Evolutionary conservation across 1,284 basidiomycete species (phyloP).

Genomic region (Mycosarcoma maydis): DNA sequence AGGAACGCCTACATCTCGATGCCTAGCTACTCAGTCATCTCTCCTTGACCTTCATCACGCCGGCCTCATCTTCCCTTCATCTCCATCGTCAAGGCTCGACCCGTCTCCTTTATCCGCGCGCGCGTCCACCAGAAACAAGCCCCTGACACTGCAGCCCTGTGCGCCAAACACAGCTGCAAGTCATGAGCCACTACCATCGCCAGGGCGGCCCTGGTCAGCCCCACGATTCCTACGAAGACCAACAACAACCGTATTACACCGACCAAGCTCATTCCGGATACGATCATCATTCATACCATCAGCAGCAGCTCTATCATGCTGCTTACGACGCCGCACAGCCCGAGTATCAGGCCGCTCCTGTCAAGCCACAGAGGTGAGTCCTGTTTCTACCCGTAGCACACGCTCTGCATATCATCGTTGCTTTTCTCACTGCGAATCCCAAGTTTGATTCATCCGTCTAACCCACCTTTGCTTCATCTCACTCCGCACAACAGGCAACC

Average conservation of each 20-base stretch:
- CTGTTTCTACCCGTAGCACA: slow-evolving; percentile 1
- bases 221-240: slow-evolving; percentile 15
- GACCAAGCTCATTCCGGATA: slow-evolving; percentile 13
- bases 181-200: slow-evolving; percentile 33
- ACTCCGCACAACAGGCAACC: slow-evolving; percentile 17
- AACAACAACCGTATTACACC: slow-evolving; percentile 10
- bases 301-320: slow-evolving; percentile 8
- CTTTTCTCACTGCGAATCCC: slow-evolving; percentile 1
- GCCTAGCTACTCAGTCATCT: too few relatives aligned
- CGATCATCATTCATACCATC: slow-evolving; percentile 11
- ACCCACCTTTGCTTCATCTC: neutral
- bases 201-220: slow-evolving; percentile 12
- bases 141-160: neutral
- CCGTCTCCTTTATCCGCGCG: too few relatives aligned
- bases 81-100: too few relatives aligned
- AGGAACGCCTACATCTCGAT: too few relatives aligned
- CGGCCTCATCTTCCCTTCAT: too few relatives aligned
- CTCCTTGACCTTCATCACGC: too few relatives aligned
- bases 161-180: neutral
- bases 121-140: too few relatives aligned
- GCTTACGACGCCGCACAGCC: slow-evolving; percentile 19
- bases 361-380: slow-evolving; percentile 39
- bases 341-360: slow-evolving; percentile 27
- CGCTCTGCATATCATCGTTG: neutral
- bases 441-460: neutral